phyloP scores from a whole-genome alignment of 805 yeast species.

The Priceomyces castillae region DNA sequence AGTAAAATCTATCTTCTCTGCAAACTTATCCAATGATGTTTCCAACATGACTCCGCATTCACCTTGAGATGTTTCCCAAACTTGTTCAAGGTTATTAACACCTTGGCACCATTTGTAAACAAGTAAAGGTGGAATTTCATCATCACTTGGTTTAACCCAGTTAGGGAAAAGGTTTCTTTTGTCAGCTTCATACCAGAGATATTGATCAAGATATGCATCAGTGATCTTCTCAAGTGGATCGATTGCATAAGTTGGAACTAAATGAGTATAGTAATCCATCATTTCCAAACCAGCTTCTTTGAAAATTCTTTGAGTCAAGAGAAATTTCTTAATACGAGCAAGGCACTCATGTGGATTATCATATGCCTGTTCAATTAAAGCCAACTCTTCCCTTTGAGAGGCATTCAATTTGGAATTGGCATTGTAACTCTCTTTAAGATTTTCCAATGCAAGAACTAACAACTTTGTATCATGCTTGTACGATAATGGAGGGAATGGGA shows the following conservation, averaged over 20 bases:
- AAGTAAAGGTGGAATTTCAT: slow-evolving; percentile 87
- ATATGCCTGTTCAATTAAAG: slow-evolving; percentile 91
- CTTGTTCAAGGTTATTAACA: slow-evolving; percentile 67
- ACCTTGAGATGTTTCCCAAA: slow-evolving; percentile 78
- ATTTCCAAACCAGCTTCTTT: slow-evolving; percentile 84
- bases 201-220: slow-evolving; percentile 94
- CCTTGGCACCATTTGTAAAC: slow-evolving; percentile 96
- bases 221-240: slow-evolving; percentile 95
- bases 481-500: slow-evolving; percentile 89
- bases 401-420: slow-evolving; percentile 74
- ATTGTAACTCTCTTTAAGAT: slow-evolving; percentile 71
- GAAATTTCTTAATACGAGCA: slow-evolving; percentile 74
- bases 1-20: slow-evolving; percentile 88
- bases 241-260: slow-evolving; percentile 81
- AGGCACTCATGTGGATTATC: slow-evolving; percentile 95
- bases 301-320: slow-evolving; percentile 86
- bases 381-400: slow-evolving; percentile 86
- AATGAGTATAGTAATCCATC: slow-evolving; percentile 85
- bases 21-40: slow-evolving; percentile 62
- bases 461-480: slow-evolving; percentile 93
- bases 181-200: slow-evolving; percentile 94
- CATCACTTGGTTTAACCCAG: slow-evolving; percentile 94
- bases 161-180: slow-evolving; percentile 84
- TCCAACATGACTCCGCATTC: slow-evolving; percentile 84
- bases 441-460: slow-evolving; percentile 84